phyloP scores from a whole-genome alignment of 495 filamentous ascomycete genomes.

The Cercophora scortea region DNA sequence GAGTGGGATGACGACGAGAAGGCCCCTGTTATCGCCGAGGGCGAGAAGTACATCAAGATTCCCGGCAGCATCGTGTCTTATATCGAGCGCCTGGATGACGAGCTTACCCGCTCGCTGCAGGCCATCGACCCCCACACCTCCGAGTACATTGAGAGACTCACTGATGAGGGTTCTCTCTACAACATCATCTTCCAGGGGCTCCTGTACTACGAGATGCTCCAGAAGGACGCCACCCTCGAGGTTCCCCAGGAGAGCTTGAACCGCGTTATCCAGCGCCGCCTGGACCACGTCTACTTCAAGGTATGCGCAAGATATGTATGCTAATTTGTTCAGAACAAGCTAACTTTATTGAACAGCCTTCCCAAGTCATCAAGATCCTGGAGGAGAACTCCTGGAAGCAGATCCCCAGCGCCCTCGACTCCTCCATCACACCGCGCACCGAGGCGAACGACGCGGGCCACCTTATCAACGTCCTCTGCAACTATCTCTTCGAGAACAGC shows the following conservation, averaged over 20 bases:
- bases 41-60: slow-evolving; percentile 72
- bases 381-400: slow-evolving; percentile 90
- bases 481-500: slow-evolving; percentile 87
- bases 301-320: slow-evolving; percentile 30
- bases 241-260: slow-evolving; percentile 75
- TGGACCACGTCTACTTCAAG: slow-evolving; percentile 99
- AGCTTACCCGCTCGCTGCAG: slow-evolving; percentile 91
- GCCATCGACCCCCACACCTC: slow-evolving; percentile 97
- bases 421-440: slow-evolving; percentile 67
- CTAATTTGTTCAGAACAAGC: neutral
- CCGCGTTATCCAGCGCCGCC: slow-evolving; percentile 81
- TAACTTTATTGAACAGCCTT: slow-evolving; percentile 48
- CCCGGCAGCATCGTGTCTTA: slow-evolving; percentile 92
- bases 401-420: slow-evolving; percentile 63
- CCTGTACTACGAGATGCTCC: slow-evolving; percentile 77
- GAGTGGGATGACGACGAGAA: slow-evolving; percentile 99
- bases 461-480: slow-evolving; percentile 83
- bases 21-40: slow-evolving; percentile 59
- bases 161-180: slow-evolving; percentile 88
- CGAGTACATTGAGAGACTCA: slow-evolving; percentile 93
- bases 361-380: slow-evolving; percentile 83
- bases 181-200: slow-evolving; percentile 78
- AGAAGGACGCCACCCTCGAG: slow-evolving; percentile 62
- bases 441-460: slow-evolving; percentile 54
- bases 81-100: slow-evolving; percentile 92